These are phyloP conservation scores for Mortierella sp. DNA, from an alignment of 371 early-diverging fungal genomes.

Conservation along the genomic window DNA sequence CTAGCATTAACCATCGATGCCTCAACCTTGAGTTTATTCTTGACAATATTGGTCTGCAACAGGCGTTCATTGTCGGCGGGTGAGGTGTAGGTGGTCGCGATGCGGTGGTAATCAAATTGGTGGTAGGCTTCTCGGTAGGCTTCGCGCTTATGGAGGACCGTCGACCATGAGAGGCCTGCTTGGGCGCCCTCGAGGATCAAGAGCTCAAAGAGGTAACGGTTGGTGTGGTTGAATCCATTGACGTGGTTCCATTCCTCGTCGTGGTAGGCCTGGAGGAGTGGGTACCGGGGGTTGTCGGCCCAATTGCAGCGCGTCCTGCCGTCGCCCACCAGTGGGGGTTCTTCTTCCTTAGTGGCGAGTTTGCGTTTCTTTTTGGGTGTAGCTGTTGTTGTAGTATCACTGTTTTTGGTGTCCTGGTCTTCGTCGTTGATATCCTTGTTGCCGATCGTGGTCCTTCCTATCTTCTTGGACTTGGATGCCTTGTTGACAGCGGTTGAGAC, in stretches of 20 bases:
- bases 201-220: conserved; percentile 56
- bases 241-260: conserved; percentile 45
- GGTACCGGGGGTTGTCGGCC: conserved; percentile 35
- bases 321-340: conserved; percentile 7
- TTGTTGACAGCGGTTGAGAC: background rate
- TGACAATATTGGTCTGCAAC: conserved; percentile 42
- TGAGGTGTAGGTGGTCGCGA: conserved; percentile 38
- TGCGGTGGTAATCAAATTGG: conserved; percentile 43
- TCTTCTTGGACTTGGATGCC: background rate
- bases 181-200: conserved; percentile 50
- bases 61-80: conserved; percentile 43
- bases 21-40: conserved; percentile 50
- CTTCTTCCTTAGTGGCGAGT: background rate
- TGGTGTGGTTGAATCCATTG: conserved; percentile 48
- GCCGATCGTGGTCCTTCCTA: background rate
- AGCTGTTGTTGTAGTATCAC: background rate
- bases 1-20: conserved; percentile 47
- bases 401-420: background rate
- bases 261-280: conserved; percentile 43
- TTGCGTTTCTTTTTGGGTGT: conserved; percentile 15
- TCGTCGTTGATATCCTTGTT: background rate
- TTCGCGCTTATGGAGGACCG: conserved; percentile 49
- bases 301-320: conserved; percentile 36
- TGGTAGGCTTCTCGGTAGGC: conserved; percentile 51
- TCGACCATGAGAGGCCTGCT: conserved; percentile 54